phyloP scores from a whole-genome alignment of 768 basidiomycete species.

The Coprinopsis sp. region DNA sequence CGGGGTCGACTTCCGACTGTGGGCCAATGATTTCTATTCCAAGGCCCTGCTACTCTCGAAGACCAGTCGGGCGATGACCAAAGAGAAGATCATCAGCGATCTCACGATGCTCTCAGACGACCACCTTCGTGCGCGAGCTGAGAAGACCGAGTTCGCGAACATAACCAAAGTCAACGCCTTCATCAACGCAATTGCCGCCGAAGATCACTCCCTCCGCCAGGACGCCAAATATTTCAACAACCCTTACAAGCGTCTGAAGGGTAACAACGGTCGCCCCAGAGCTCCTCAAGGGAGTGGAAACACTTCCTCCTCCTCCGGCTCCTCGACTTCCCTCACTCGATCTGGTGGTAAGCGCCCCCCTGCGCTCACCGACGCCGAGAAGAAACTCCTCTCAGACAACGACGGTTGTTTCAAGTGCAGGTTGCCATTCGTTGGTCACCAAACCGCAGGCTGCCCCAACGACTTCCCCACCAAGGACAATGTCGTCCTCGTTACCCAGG shows the following conservation, averaged over 20 bases:
- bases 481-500: background rate
- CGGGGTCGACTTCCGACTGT: too few species aligned
- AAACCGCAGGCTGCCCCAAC: background rate
- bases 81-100: too few species aligned
- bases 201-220: background rate
- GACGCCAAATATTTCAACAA: background rate
- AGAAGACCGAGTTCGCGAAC: background rate
- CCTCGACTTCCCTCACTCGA: background rate
- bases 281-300: background rate
- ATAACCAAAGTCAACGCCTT: background rate
- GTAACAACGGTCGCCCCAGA: too few species aligned
- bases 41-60: too few species aligned
- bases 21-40: too few species aligned
- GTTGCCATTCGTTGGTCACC: background rate
- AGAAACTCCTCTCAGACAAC: background rate
- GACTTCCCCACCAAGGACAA: background rate
- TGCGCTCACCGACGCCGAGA: background rate
- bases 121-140: background rate
- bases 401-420: conserved; percentile 2
- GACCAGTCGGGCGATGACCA: too few species aligned
- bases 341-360: background rate
- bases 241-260: too few species aligned
- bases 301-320: background rate
- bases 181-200: background rate
- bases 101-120: too few species aligned